Base-by-base conservation (phyloP, 768 basidiomycete species). In the Rhizopogon sp. region DNA sequence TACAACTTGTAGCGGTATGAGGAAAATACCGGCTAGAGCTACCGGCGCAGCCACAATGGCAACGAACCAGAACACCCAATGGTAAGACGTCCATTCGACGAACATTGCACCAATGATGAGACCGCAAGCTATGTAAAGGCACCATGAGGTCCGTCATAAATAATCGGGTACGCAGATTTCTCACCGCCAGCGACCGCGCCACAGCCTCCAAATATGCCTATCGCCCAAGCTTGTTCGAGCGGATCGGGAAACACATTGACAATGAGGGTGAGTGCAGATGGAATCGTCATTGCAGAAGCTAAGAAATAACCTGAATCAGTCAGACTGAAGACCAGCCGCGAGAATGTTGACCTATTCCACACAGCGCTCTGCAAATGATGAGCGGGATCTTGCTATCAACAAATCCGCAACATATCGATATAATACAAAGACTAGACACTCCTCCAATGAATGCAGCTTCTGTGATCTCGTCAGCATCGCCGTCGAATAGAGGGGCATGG, bases 61-160 rank as follows among this genome's bases (percentile, higher is more conserved):
- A 25, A 72, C 64, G 55, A 77, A 72, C 63, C 75, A 80, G 60
- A 83, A 82, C 20, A 81, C 70, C 80, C 79, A 81, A 28, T 63
- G 71, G 69, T 75, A 82, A 11, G 74, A 72, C 1, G 66, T 66
- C 31, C 65, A 74, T 39, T 68, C 60, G 3, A 75, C 72, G 44
- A 79, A 70, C 10, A 75, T 17, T 2, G 76, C 78, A 8, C 78
- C 79, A 9, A 77, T 67, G n/a, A 78, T 52, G 14, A 76, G 58
- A 0, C 77, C 76, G 43, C 72, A 54, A 3, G 75, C 75, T 77
- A 43, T 22, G 39, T 20, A 22, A n/a, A 40, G 45, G 44, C 55
- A 2, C n/a, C 6, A 16, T 41, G 10, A 43, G 13, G 16, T 20
- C 25, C 5, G 29, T 44, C 6, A 2, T 16, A 6, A 44, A 35